Evolutionary conservation across 2,329 filamentous ascomycete genomes (phyloP).

Genomic region (Paracoccidioides brasiliensis): DNA sequence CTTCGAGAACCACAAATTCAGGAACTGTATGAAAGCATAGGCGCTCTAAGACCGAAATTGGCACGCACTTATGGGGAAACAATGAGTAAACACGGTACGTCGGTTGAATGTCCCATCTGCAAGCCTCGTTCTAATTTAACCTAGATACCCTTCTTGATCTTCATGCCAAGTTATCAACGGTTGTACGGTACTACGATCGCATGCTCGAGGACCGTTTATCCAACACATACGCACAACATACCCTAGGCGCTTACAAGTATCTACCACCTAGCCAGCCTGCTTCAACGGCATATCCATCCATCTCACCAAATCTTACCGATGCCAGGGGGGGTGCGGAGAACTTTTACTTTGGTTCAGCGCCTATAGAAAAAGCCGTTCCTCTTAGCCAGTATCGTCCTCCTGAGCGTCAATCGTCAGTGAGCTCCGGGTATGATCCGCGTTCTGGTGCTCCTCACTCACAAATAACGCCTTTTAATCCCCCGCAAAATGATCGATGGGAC

Average conservation of each 20-base stretch:
- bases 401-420: conserved; percentile 4
- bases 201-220: conserved; percentile 95
- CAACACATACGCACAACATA: conserved; percentile 79
- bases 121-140: conserved; percentile 11
- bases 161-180: conserved; percentile 87
- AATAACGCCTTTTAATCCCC: conserved; percentile 6
- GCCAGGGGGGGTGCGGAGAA: conserved; percentile 51
- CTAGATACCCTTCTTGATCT: conserved; percentile 83
- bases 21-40: conserved; percentile 94
- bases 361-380: conserved; percentile 34
- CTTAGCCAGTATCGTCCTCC: conserved; percentile 39
- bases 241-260: conserved; percentile 46
- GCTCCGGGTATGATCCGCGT: background rate
- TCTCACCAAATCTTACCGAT: conserved; percentile 43
- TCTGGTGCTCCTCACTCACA: conserved; percentile 12
- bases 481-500: conserved; percentile 5
- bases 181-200: conserved; percentile 92
- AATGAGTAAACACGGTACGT: conserved; percentile 94
- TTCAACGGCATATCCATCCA: conserved; percentile 56
- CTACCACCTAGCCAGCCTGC: conserved; percentile 36
- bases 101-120: background rate
- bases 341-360: conserved; percentile 62
- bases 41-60: conserved; percentile 80
- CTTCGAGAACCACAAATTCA: conserved; percentile 96
- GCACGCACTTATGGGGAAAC: conserved; percentile 94